These are phyloP conservation scores for Suhomyces atakaporum DNA, from an alignment of 1,139 yeast species.

Conservation along the genomic window DNA sequence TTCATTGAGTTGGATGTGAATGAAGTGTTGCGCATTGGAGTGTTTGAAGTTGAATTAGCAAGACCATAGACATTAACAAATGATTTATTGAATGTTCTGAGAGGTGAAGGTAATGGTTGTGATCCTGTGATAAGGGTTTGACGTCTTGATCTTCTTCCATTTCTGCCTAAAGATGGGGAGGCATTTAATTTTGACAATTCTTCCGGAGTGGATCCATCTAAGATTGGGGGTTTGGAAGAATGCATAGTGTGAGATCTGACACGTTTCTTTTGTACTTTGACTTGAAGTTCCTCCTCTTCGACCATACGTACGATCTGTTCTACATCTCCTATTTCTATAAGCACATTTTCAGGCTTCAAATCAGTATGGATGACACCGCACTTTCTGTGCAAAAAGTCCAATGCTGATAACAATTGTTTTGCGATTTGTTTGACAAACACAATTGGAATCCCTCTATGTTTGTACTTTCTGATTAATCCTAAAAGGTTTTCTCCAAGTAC, in stretches of 20 bases:
- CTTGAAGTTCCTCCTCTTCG: constrained; percentile 31
- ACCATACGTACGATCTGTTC: constrained; percentile 36
- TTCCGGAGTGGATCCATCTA: constrained; percentile 1
- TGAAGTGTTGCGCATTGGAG: constrained; percentile 36
- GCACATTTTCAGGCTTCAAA: constrained; percentile 46
- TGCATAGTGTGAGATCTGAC: constrained; percentile 12
- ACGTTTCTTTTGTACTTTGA: constrained; percentile 16
- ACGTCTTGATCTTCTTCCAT: constrained; percentile 63
- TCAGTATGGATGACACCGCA: constrained; percentile 50
- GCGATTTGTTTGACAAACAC: constrained; percentile 40
- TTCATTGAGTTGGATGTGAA: constrained; percentile 10
- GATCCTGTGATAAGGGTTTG: constrained; percentile 82
- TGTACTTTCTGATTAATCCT: constrained; percentile 41
- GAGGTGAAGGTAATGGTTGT: constrained; percentile 81
- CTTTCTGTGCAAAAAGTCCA: constrained; percentile 42
- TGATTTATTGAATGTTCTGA: constrained; percentile 34
- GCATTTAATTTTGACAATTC: constrained; percentile 8
- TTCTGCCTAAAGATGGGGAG: constrained; percentile 46
- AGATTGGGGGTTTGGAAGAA: constrained; percentile 9
- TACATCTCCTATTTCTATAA: constrained; percentile 43
- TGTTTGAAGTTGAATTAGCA: constrained; percentile 43
- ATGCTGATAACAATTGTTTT: constrained; percentile 39
- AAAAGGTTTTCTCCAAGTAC: constrained; percentile 44
- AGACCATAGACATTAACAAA: constrained; percentile 41
- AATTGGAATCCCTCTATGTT: constrained; percentile 43